phyloP scores from a whole-genome alignment of 1,284 basidiomycete genomes.

The Quambalaria eucalypti region DNA sequence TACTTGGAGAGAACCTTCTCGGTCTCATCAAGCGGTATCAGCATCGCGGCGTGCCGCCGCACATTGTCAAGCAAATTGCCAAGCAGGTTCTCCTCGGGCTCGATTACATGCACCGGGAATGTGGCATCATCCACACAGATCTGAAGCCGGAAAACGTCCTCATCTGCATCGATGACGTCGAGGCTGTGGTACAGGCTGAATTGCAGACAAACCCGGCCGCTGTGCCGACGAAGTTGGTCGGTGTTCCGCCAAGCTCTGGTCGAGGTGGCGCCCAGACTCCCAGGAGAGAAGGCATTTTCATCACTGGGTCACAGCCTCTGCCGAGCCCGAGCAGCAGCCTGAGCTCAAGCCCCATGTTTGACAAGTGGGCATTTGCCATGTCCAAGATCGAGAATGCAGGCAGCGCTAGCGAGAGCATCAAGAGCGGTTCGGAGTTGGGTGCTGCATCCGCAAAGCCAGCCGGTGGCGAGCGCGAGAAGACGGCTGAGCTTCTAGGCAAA shows the following conservation, averaged over 20 bases:
- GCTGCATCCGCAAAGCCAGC: constrained; percentile 13
- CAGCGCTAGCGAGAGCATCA: constrained; percentile 26
- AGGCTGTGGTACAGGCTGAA: constrained; percentile 81
- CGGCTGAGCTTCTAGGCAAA: constrained; percentile 54
- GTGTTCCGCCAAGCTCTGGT: constrained; percentile 88
- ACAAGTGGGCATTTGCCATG: constrained; percentile 89
- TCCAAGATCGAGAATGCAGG: constrained; percentile 52
- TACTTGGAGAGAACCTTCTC: constrained; percentile 93
- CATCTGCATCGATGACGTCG: constrained; percentile 94
- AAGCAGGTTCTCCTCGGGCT: constrained; percentile 91
- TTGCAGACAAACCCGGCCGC: constrained; percentile 57
- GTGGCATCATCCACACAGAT: constrained; percentile 74
- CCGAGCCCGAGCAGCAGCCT: constrained; percentile 66
- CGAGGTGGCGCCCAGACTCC: constrained; percentile 96
- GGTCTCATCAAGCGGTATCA: constrained; percentile 92
- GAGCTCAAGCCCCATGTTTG: constrained; percentile 70
- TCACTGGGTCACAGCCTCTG: constrained; percentile 86
- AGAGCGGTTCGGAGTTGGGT: constrained; percentile 25
- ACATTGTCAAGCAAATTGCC: constrained; percentile 88
- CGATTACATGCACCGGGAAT: constrained; percentile 95
- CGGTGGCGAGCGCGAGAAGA: constrained; percentile 46
- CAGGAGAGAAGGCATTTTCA: constrained; percentile 73
- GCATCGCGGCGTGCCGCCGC: constrained; percentile 90
- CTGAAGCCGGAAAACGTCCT: constrained; percentile 97
- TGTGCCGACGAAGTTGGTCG: constrained; percentile 71